These are phyloP conservation scores for Trametes pubescens DNA, from an alignment of 1,284 basidiomycete species.

Conservation along the genomic window DNA sequence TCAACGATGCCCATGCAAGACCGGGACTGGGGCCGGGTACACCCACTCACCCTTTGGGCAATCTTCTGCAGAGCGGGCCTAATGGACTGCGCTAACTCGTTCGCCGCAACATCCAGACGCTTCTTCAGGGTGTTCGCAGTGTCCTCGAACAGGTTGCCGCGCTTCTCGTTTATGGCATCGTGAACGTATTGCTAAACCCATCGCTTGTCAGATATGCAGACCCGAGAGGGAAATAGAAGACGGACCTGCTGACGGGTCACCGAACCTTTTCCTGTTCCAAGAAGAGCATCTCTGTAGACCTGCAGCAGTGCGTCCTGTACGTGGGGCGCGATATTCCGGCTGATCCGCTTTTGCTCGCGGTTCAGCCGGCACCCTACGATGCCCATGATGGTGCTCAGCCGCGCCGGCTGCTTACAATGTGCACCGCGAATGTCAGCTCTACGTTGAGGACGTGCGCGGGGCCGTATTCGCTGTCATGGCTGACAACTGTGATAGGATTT, in stretches of 20 bases:
- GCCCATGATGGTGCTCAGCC: conserved; percentile 33
- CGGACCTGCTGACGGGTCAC: not conserved
- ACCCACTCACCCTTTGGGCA: not conserved
- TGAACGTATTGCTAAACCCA: too few relatives aligned
- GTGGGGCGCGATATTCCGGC: not conserved
- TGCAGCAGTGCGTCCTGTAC: not conserved
- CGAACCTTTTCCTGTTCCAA: not conserved
- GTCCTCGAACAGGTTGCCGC: not conserved
- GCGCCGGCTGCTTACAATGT: conserved; percentile 65
- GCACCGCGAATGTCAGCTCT: conserved; percentile 63
- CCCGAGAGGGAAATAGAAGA: too few relatives aligned
- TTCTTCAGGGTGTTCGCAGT: not conserved
- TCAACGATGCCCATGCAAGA: not conserved
- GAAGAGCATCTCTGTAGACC: not conserved
- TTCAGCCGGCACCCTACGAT: not conserved
- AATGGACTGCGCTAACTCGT: not conserved
- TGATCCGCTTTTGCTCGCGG: not conserved
- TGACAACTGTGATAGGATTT: too few relatives aligned
- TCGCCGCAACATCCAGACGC: not conserved
- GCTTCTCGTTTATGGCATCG: not conserved
- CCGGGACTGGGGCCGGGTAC: not conserved
- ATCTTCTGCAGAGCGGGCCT: not conserved
- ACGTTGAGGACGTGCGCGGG: conserved; percentile 55
- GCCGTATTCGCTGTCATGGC: too few relatives aligned
- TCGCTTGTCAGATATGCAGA: too few relatives aligned